Percentiles rank a stretch among this genome's conserved stretches.
Evolutionary conservation across 2,329 filamentous ascomycete species (phyloP).

Genomic region (Neoascochyta sp.): DNA sequence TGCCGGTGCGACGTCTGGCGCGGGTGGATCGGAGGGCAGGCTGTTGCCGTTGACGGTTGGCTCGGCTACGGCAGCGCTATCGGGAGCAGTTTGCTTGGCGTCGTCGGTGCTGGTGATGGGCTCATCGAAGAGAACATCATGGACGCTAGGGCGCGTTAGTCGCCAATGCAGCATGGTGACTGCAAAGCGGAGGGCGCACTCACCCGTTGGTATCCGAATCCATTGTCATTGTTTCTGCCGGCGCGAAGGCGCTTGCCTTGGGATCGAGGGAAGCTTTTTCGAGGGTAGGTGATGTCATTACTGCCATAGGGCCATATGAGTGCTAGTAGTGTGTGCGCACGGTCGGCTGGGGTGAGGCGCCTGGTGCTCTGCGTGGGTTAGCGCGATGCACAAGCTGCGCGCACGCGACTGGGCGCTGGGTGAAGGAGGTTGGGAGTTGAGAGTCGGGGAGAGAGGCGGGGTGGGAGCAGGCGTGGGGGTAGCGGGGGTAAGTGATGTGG

Average conservation of each 20-base stretch:
- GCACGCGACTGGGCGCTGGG: conserved; percentile 16
- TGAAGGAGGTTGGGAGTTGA: conserved; percentile 3
- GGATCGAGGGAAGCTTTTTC: conserved; percentile 44
- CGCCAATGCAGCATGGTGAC: too few relatives aligned
- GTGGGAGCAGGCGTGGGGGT: conserved; percentile 13
- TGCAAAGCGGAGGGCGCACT: conserved; percentile 36
- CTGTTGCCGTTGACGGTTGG: conserved; percentile 33
- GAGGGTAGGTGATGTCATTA: conserved; percentile 39
- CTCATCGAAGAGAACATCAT: conserved; percentile 38
- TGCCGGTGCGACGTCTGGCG: conserved; percentile 26
- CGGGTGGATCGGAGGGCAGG: conserved; percentile 18
- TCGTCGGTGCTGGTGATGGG: conserved; percentile 16
- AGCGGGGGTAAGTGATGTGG: conserved; percentile 14
- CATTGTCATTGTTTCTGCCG: conserved; percentile 51
- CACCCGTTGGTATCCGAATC: conserved; percentile 58
- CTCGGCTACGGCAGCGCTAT: conserved; percentile 6
- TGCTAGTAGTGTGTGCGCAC: conserved; percentile 19
- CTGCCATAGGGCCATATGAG: conserved; percentile 41
- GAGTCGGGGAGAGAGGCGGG: too few relatives aligned
- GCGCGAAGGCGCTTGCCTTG: conserved; percentile 49
- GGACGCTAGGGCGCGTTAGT: conserved; percentile 25
- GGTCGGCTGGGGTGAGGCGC: too few relatives aligned
- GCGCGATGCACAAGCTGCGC: too few relatives aligned
- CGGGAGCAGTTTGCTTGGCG: background rate
- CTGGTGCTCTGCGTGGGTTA: too few relatives aligned